Conservation (phyloP, 768 basidiomycete species). For the Trametes cingulata region DNA sequence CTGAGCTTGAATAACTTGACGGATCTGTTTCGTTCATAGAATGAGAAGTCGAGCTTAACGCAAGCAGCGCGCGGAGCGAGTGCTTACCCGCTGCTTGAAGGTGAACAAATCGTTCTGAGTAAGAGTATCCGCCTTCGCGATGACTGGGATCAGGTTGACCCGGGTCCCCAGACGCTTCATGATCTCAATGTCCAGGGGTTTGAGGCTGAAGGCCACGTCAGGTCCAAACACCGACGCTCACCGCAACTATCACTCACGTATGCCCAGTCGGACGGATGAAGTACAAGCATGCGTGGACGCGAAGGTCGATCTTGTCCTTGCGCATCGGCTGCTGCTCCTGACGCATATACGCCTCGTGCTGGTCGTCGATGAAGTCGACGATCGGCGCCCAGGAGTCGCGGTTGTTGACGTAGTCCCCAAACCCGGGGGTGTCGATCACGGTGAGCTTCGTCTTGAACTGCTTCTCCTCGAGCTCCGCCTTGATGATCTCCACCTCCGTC, state of each 20-base stretch:
- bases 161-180: slow-evolving; percentile 99
- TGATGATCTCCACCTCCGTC: slow-evolving; percentile 98
- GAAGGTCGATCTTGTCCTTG: slow-evolving; percentile 88
- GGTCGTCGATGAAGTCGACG: slow-evolving; percentile 97
- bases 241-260: slow-evolving; percentile 62
- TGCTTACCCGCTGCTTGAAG: slow-evolving; percentile 88
- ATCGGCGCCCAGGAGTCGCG: slow-evolving; percentile 98
- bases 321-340: slow-evolving; percentile 99
- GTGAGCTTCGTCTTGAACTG: slow-evolving; percentile 99
- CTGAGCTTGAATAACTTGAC: slow-evolving; percentile 88
- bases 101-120: slow-evolving; percentile 88
- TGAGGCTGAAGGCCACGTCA: slow-evolving; percentile 55
- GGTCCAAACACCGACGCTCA: neutral
- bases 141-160: slow-evolving; percentile 96
- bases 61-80: slow-evolving; percentile 17
- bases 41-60: slow-evolving; percentile 13
- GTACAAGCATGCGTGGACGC: slow-evolving; percentile 96
- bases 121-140: slow-evolving; percentile 97
- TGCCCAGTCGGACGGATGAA: slow-evolving; percentile 96
- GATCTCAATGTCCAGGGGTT: slow-evolving; percentile 98
- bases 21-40: slow-evolving; percentile 64
- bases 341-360: slow-evolving; percentile 93
- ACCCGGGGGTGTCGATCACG: slow-evolving; percentile 98
- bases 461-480: slow-evolving; percentile 98
- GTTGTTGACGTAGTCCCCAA: slow-evolving; percentile 99